Evolutionary conservation across 1,284 basidiomycete genomes (phyloP), one percentile per base, ranked within the genome.

Genomic region (Papiliotrema nemorosa): DNA sequence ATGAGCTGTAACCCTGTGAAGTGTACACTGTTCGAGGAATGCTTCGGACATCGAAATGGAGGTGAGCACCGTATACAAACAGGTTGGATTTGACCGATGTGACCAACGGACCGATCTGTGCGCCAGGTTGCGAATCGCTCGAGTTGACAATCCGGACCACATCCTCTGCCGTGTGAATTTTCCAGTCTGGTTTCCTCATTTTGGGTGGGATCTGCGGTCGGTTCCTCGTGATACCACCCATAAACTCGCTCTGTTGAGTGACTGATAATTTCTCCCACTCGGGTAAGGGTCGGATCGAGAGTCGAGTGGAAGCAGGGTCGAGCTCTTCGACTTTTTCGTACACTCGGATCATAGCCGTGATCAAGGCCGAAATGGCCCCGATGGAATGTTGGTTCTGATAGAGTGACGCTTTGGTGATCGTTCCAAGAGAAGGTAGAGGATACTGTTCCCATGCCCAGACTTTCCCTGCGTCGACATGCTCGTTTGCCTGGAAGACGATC

Each of bases 391-490:
- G 64, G 9, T 70, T 69, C 29, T 77, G 75, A 52, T 78, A 78
- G 13, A 78, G 55, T 9, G 66, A 60, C 6, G 75, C 74, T 55
- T 78, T 78, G 31, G 77, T 72, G 50, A 71, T 54, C 1, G 47
- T 50, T 7, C 67, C 57, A 14, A 67, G 50, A 4, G 60, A 55
- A 1, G 70, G 69, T 2, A 78, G 58, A 13, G 65, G 59, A 54
- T 78, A 78, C 55, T 76, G 76, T 46, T 77, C 76, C 59, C 74
- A 78, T 2, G 77, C 77, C 76, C 77, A 78, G 14, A 78, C 69
- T 1, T 76, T 74, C 4, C 77, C 77, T 0, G 70, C 74, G 60
- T 78, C 77, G 36, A 78, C 66, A 18, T 76, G 62, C 49, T 75
- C 71, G 50, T 72, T 73, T 5, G 76, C 75, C 53, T 77, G 77